These are phyloP conservation scores for Neonectria ditissima DNA, from an alignment of 2,329 filamentous ascomycete species.

Conservation along the genomic window DNA sequence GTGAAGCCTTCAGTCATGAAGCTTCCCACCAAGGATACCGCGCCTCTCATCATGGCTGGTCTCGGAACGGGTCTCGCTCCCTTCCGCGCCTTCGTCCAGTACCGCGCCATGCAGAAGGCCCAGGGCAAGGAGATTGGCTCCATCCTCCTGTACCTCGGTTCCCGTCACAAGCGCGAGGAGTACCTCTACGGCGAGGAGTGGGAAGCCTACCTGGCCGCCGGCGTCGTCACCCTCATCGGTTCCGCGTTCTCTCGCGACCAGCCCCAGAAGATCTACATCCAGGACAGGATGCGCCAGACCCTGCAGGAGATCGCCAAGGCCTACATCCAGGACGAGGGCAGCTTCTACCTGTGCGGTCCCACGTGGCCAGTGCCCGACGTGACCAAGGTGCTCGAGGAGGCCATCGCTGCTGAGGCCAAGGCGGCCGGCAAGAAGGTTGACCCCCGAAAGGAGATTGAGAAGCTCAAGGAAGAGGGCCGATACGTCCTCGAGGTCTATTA, in stretches of 20 bases:
- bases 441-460: conserved; percentile 91
- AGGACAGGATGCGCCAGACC: conserved; percentile 95
- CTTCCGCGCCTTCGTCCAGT: conserved; percentile 99
- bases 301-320: conserved; percentile 84
- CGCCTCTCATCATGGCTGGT: conserved; percentile 98
- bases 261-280: conserved; percentile 98
- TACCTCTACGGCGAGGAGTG: conserved; percentile 99
- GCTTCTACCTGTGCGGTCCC: conserved; percentile 97
- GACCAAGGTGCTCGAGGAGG: conserved; percentile 92
- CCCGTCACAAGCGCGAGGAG: conserved; percentile 96
- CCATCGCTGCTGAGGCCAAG: conserved; percentile 81
- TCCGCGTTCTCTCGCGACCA: conserved; percentile 97
- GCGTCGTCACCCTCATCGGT: conserved; percentile 93
- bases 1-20: conserved; percentile 99
- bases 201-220: conserved; percentile 96
- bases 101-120: conserved; percentile 97
- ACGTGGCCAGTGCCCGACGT: conserved; percentile 99
- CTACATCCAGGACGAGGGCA: conserved; percentile 88
- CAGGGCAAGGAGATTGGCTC: conserved; percentile 94
- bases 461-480: conserved; percentile 91
- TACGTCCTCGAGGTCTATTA: conserved; percentile 99
- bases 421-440: conserved; percentile 83
- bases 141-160: conserved; percentile 95
- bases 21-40: conserved; percentile 86
- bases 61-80: conserved; percentile 97